phyloP scores from a whole-genome alignment of 2,329 filamentous ascomycete species.

The Cladophialophora yegresii region DNA sequence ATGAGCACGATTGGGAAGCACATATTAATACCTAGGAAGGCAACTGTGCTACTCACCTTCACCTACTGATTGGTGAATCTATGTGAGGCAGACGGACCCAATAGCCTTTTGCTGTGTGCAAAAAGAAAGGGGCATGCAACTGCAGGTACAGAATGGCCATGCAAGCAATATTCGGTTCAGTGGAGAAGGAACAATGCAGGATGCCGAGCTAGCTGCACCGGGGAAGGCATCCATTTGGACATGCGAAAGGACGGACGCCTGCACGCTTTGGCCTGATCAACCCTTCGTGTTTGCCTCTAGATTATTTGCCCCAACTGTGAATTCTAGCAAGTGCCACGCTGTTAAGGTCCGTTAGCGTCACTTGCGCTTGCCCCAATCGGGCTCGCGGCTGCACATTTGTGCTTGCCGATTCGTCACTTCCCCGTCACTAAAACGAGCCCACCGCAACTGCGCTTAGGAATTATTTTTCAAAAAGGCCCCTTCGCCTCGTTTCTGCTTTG shows the following conservation, averaged over 20 bases:
- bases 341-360: conserved; percentile 22
- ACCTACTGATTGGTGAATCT: neutral
- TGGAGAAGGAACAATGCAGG: conserved; percentile 14
- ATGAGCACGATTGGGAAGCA: neutral
- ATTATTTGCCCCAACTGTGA: conserved; percentile 3
- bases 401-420: conserved; percentile 24
- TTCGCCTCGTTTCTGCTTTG: conserved; percentile 28
- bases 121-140: neutral
- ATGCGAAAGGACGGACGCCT: neutral
- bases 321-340: conserved; percentile 1
- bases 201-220: conserved; percentile 4
- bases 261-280: neutral
- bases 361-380: conserved; percentile 7
- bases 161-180: conserved; percentile 7
- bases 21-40: neutral
- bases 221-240: conserved; percentile 12
- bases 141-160: conserved; percentile 13
- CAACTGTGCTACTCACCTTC: neutral
- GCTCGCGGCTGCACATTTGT: conserved; percentile 14
- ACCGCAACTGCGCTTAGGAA: conserved; percentile 28
- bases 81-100: neutral
- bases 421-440: conserved; percentile 27
- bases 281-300: neutral
- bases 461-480: conserved; percentile 22
- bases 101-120: neutral